Conservation (phyloP, 257 asterid species). For the Petrea volubilis region DNA sequence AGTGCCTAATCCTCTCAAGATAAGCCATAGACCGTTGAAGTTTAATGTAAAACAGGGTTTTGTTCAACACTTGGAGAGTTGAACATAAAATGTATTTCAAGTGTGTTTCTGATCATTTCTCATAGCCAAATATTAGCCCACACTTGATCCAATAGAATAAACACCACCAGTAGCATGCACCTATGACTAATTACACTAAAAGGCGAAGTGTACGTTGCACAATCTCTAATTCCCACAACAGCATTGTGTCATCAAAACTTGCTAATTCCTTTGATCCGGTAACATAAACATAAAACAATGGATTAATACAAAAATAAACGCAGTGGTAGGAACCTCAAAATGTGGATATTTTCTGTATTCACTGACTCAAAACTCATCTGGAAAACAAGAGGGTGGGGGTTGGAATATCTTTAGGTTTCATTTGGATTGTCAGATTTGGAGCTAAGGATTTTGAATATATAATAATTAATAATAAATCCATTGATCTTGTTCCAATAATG, state of each 20-base stretch:
- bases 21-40: constrained; percentile 2
- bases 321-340: background rate
- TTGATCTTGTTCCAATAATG: too few species aligned
- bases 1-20: background rate
- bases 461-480: too few species aligned
- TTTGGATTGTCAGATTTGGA: too few species aligned
- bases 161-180: background rate
- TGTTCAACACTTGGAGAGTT: background rate
- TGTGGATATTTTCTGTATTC: background rate
- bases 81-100: background rate
- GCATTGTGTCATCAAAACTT: constrained; percentile 1
- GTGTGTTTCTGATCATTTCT: background rate
- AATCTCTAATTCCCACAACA: background rate
- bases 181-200: background rate
- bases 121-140: background rate
- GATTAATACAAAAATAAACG: background rate
- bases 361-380: background rate
- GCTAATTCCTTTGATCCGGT: background rate
- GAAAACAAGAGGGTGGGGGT: background rate
- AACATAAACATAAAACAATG: background rate
- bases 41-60: background rate
- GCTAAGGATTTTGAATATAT: too few species aligned
- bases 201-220: background rate
- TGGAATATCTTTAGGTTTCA: background rate
- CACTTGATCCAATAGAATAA: background rate